Base-by-base conservation (phyloP, 345 rosid genomes). In the Tarenaya hassleriana region DNA sequence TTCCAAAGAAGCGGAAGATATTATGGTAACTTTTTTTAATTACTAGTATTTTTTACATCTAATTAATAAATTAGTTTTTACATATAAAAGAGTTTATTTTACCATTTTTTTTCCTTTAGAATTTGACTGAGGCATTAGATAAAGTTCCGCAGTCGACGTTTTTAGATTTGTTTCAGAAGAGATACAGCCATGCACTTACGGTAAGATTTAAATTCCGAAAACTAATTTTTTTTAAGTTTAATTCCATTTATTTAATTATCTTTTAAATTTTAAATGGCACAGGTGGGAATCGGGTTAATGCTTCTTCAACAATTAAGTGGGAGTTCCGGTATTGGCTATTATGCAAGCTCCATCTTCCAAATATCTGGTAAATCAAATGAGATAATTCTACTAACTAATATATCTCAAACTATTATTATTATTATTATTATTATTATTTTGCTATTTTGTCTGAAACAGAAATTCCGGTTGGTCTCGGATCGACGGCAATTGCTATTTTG, bases 281-380 rank as follows among this genome's bases (percentile, higher is more conserved):
- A 75, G 78, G 66, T 62, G 14, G 84, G 77, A 47, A 21, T 75
- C 18, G 80, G 80, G 7, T 5, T 78, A 33, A 75, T 64, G 74
- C 1, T 67, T 10, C 44, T 70, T 33, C 74, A 59, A 46, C 74
- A 70, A 47, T 39, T 73, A 17, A 60, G 61, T 8, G 80, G 80
- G 12, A 8, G 45, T 9, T 44, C 18, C 15, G 76, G 53, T 10
- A n/a, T 78, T 27, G 42, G 58, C 20, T 70, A 19, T 55, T 78
- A 73, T 24, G 58, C 76, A 8, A 57, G 70, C 47, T 64, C 67
- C 10, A 67, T 73, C 1, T 70, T 78, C 57, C 74, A 60, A 31
- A 15, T 47, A 27, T 74, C 76, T 17, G 73, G 81, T 73, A 62
- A n/a, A n/a, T n/a, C n/a, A n/a, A n/a, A n/a, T n/a, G 1, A 10